Percentiles rank a stretch among this genome's conserved stretches.
Evolutionary conservation across 2,329 filamentous ascomycete species (phyloP).

Genomic region (Calonectria hongkongensis): DNA sequence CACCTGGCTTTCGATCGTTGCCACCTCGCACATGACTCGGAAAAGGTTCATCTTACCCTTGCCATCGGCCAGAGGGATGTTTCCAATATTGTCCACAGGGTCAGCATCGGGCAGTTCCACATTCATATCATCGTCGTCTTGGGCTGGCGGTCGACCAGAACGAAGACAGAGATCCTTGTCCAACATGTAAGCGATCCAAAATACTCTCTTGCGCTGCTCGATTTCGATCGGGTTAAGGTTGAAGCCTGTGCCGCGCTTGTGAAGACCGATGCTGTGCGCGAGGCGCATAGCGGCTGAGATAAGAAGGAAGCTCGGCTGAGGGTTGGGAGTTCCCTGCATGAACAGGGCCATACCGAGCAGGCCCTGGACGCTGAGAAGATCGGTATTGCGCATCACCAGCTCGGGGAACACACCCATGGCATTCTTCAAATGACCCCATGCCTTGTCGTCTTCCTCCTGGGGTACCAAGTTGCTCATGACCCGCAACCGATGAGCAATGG

Average conservation of each 20-base stretch:
- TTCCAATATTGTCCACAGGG: conserved; percentile 93
- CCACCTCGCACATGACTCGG: conserved; percentile 92
- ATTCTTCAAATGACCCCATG: conserved; percentile 97
- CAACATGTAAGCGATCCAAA: conserved; percentile 80
- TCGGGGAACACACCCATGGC: conserved; percentile 95
- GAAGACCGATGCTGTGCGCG: conserved; percentile 94
- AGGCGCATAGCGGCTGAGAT: conserved; percentile 93
- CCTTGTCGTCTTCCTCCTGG: conserved; percentile 93
- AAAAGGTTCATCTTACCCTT: conserved; percentile 97
- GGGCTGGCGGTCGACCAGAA: conserved; percentile 75
- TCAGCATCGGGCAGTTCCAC: conserved; percentile 95
- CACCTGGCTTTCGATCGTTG: conserved; percentile 93
- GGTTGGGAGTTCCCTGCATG: conserved; percentile 96
- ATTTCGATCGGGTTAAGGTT: conserved; percentile 95
- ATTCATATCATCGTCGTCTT: conserved; percentile 87
- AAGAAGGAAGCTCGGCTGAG: conserved; percentile 93
- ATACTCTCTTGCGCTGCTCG: conserved; percentile 85
- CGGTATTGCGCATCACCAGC: conserved; percentile 95
- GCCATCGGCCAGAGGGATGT: conserved; percentile 91
- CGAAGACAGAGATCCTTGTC: conserved; percentile 78
- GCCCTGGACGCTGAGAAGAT: conserved; percentile 95
- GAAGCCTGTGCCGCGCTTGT: conserved; percentile 94
- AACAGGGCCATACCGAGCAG: conserved; percentile 95
- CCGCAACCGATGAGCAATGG: conserved; percentile 93
- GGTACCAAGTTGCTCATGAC: conserved; percentile 97